These are phyloP conservation scores for Hyaloscypha variabilis DNA, from an alignment of 495 filamentous ascomycete genomes.

Conservation along the genomic window DNA sequence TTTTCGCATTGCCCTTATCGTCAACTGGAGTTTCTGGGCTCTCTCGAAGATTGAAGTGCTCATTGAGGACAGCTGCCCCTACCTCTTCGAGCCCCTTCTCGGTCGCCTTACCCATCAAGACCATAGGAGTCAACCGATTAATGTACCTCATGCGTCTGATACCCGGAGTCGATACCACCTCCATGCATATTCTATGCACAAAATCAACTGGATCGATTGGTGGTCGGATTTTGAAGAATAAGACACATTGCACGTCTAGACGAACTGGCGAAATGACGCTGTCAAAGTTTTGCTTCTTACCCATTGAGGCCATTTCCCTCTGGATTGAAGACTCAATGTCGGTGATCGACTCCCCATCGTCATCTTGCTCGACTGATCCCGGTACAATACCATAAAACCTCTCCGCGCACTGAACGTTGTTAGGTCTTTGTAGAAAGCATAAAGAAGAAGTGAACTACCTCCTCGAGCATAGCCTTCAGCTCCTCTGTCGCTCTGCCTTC, in stretches of 20 bases:
- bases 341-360: constrained; percentile 38
- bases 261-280: constrained; percentile 64
- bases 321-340: constrained; percentile 86
- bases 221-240: constrained; percentile 64
- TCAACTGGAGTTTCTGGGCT: constrained; percentile 37
- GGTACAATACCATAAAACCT: constrained; percentile 56
- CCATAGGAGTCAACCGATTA: constrained; percentile 84
- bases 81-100: constrained; percentile 75
- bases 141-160: constrained; percentile 71
- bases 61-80: constrained; percentile 66
- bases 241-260: constrained; percentile 75
- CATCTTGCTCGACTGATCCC: constrained; percentile 36
- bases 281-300: constrained; percentile 46
- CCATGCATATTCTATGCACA: constrained; percentile 72
- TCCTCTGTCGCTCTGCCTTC: constrained; percentile 80
- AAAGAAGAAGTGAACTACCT: constrained; percentile 15
- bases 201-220: constrained; percentile 83
- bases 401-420: constrained; percentile 53
- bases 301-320: constrained; percentile 71
- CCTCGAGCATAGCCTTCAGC: constrained; percentile 66
- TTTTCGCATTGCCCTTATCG: constrained; percentile 24
- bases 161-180: constrained; percentile 52
- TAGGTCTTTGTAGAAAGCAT: background rate
- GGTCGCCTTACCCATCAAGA: constrained; percentile 74
- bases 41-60: constrained; percentile 66